These are phyloP conservation scores for Elsinoe perseae DNA, from an alignment of 2,329 filamentous ascomycete genomes.

Conservation along the genomic window DNA sequence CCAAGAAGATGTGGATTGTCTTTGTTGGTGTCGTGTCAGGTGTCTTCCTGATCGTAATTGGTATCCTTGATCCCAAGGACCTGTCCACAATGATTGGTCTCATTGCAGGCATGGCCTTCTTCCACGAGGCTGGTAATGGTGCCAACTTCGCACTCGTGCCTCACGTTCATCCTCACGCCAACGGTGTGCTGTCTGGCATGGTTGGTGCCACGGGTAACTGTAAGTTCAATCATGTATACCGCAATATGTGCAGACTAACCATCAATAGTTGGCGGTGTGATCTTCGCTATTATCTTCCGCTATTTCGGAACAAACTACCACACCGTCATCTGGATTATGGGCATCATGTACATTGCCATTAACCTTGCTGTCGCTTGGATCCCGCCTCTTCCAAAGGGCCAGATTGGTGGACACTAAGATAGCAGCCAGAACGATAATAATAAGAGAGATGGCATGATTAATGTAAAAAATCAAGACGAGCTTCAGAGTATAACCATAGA, in stretches of 20 bases:
- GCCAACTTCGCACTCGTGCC: slow-evolving; percentile 79
- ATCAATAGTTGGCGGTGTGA: slow-evolving; percentile 56
- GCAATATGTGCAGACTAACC: slow-evolving; percentile 40
- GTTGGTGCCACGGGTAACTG: slow-evolving; percentile 66
- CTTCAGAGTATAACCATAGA: slow-evolving; percentile 2
- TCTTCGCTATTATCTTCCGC: slow-evolving; percentile 72
- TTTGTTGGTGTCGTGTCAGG: slow-evolving; percentile 49
- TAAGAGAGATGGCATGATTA: background rate
- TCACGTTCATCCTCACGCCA: slow-evolving; percentile 71
- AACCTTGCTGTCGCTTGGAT: slow-evolving; percentile 59
- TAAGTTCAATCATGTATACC: background rate
- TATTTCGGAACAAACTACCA: slow-evolving; percentile 61
- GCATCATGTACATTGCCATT: slow-evolving; percentile 59
- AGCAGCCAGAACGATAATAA: background rate
- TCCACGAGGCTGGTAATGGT: slow-evolving; percentile 73
- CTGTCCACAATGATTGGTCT: slow-evolving; percentile 64
- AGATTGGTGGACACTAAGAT: slow-evolving; percentile 36
- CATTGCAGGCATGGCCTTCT: slow-evolving; percentile 64
- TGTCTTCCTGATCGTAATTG: slow-evolving; percentile 51
- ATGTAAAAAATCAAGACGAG: background rate
- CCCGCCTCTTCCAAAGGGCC: slow-evolving; percentile 44
- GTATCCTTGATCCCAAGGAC: slow-evolving; percentile 51
- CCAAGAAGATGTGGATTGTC: slow-evolving; percentile 53
- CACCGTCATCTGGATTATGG: slow-evolving; percentile 69
- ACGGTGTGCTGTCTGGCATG: slow-evolving; percentile 67